A percentile compares a stretch with the other conserved stretches of the same genome.
Evolutionary conservation across 768 basidiomycete species (phyloP).

Genomic region (Pleurotus eryngii): DNA sequence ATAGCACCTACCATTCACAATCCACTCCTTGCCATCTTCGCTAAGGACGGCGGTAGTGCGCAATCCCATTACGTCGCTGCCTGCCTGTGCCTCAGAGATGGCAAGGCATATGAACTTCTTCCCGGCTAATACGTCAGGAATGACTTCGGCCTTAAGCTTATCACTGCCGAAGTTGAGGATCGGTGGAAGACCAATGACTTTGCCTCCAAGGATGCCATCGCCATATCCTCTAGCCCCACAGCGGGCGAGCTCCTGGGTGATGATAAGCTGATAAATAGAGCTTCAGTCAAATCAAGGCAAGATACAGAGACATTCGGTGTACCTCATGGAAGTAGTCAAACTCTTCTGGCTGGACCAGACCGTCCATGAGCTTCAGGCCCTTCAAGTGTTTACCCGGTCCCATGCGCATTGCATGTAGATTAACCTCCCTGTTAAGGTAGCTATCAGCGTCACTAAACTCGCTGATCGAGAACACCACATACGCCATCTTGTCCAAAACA

Average conservation of each 20-base stretch:
- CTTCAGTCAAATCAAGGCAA: neutral
- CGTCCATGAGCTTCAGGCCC: slow-evolving; percentile 75
- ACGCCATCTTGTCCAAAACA: slow-evolving; percentile 75
- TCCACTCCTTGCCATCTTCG: slow-evolving; percentile 75
- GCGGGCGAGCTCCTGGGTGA: slow-evolving; percentile 76
- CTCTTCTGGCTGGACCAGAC: slow-evolving; percentile 78
- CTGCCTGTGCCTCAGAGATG: slow-evolving; percentile 87
- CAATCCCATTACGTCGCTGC: slow-evolving; percentile 76
- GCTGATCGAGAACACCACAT: slow-evolving; percentile 21
- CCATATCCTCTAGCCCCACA: slow-evolving; percentile 73
- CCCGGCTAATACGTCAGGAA: slow-evolving; percentile 66
- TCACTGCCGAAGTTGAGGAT: slow-evolving; percentile 78
- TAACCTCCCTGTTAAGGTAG: slow-evolving; percentile 55
- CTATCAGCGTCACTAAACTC: no score
- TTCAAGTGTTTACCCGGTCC: slow-evolving; percentile 91
- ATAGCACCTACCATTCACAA: slow-evolving; percentile 73
- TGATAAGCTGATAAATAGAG: slow-evolving; percentile 47
- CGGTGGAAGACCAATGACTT: slow-evolving; percentile 82
- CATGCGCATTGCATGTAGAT: slow-evolving; percentile 88
- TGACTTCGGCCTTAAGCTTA: slow-evolving; percentile 43
- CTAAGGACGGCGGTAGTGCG: slow-evolving; percentile 72
- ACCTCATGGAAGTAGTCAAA: slow-evolving; percentile 90
- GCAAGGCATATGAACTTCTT: slow-evolving; percentile 82
- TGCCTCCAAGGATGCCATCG: slow-evolving; percentile 74
- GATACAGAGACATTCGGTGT: neutral